These are phyloP conservation scores for Neoboletus subvelutipes DNA, from an alignment of 768 basidiomycete species.

Conservation along the genomic window DNA sequence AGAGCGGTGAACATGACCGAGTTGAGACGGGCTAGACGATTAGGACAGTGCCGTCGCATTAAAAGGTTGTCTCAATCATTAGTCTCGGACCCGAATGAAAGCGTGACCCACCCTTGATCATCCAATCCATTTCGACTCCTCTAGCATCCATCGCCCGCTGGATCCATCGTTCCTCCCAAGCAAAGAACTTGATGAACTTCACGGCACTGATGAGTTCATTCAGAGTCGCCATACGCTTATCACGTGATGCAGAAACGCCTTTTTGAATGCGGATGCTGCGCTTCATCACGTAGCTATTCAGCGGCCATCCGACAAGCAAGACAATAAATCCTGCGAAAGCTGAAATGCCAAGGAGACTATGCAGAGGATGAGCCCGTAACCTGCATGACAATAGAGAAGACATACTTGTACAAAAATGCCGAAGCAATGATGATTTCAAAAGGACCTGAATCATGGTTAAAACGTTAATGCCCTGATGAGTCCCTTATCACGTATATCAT, in stretches of 20 bases:
- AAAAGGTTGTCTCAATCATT: constrained; percentile 1
- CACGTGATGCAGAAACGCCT: constrained; percentile 34
- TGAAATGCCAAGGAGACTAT: constrained; percentile 44
- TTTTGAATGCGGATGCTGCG: constrained; percentile 40
- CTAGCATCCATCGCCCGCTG: constrained; percentile 47
- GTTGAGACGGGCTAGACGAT: constrained; percentile 62
- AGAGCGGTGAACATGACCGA: constrained; percentile 66
- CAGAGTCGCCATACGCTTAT: constrained; percentile 44
- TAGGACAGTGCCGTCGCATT: not conserved
- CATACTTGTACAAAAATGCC: constrained; percentile 73
- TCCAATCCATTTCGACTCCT: constrained; percentile 70
- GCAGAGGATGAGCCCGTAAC: constrained; percentile 48
- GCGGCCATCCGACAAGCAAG: constrained; percentile 38
- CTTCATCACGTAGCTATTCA: constrained; percentile 41
- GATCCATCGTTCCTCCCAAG: constrained; percentile 46
- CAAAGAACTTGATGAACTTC: constrained; percentile 45
- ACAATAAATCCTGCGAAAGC: constrained; percentile 48
- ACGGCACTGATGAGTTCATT: constrained; percentile 45
- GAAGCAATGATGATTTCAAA: constrained; percentile 76
- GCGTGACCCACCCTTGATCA: constrained; percentile 57
- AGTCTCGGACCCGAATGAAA: not conserved
- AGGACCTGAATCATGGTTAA: constrained; percentile 45
- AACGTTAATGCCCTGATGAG: not conserved
- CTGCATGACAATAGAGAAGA: not conserved
- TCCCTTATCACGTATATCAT: too few species aligned